Conservation (phyloP, 441 rosid species). For the Pelargonium citronellum region DNA sequence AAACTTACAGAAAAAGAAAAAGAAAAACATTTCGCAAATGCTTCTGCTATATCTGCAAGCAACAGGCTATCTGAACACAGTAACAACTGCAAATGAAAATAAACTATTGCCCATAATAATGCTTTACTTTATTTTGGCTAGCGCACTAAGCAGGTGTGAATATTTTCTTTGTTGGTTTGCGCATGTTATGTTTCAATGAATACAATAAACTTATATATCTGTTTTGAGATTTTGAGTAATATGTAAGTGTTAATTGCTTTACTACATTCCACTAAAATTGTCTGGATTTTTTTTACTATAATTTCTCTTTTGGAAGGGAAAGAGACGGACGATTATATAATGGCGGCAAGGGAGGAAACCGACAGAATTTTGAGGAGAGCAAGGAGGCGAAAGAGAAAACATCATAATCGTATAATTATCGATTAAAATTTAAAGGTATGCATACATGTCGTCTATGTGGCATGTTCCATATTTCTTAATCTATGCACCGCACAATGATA, state of each 20-base stretch:
- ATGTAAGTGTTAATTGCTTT: background rate
- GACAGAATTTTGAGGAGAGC: constrained; percentile 62
- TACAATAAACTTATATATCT: too few relatives aligned
- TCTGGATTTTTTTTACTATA: constrained; percentile 7
- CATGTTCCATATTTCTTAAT: background rate
- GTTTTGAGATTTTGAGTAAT: background rate
- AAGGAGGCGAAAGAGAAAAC: constrained; percentile 67
- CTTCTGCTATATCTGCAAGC: background rate
- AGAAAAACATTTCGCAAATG: background rate
- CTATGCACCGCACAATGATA: background rate
- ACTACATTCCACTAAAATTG: background rate
- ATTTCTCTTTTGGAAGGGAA: background rate
- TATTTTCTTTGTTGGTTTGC: background rate
- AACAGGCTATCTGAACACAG: background rate
- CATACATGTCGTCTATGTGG: constrained; percentile 10
- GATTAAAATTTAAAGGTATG: constrained; percentile 50
- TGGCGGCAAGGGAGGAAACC: constrained; percentile 58
- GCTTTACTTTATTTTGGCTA: too few relatives aligned
- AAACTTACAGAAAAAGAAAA: background rate
- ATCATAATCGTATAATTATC: constrained; percentile 50
- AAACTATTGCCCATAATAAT: too few relatives aligned
- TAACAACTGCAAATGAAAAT: background rate
- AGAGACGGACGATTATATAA: constrained; percentile 33
- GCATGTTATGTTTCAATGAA: too few relatives aligned
- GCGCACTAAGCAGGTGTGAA: too few relatives aligned